phyloP scores from a whole-genome alignment of 2,329 filamentous ascomycete genomes.

The Aspergillus brasiliensis region DNA sequence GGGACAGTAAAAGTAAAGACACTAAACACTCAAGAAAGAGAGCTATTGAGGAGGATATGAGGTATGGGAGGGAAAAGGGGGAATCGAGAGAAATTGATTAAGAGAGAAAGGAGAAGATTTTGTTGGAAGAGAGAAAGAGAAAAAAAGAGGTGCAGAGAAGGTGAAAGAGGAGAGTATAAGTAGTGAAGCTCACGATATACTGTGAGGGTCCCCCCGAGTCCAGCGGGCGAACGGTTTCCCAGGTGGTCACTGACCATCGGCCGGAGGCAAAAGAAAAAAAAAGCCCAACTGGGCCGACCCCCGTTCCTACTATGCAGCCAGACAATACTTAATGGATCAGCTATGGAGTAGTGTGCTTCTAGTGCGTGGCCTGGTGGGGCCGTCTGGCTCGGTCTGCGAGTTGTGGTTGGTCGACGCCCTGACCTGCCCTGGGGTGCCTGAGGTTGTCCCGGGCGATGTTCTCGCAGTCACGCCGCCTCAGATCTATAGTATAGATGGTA shows the following conservation, averaged over 20 bases:
- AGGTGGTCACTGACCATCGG: slow-evolving; percentile 1
- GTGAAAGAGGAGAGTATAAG: slow-evolving; percentile 20
- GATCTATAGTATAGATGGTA: not conserved
- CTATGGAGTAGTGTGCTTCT: not conserved
- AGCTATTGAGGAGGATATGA: not conserved
- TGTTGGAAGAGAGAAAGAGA: slow-evolving; percentile 10
- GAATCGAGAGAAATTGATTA: slow-evolving; percentile 8
- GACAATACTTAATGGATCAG: not conserved
- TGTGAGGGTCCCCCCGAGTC: not conserved
- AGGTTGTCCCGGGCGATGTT: not conserved
- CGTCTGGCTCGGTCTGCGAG: not conserved
- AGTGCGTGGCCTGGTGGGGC: not conserved
- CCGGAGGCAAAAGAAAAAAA: not conserved
- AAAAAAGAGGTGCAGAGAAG: slow-evolving; percentile 14
- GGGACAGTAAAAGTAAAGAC: slow-evolving; percentile 8
- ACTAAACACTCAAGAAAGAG: slow-evolving; percentile 2
- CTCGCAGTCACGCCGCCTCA: not conserved
- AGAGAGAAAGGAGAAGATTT: not conserved
- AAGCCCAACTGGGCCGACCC: not conserved
- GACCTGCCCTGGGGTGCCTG: not conserved
- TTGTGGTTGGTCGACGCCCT: not conserved
- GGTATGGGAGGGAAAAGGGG: not conserved
- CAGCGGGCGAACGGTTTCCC: slow-evolving; percentile 12
- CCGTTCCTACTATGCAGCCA: not conserved
- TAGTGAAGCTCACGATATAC: not conserved